phyloP scores from a whole-genome alignment of 75 land plant genomes.

The Sequoia sempervirens region DNA sequence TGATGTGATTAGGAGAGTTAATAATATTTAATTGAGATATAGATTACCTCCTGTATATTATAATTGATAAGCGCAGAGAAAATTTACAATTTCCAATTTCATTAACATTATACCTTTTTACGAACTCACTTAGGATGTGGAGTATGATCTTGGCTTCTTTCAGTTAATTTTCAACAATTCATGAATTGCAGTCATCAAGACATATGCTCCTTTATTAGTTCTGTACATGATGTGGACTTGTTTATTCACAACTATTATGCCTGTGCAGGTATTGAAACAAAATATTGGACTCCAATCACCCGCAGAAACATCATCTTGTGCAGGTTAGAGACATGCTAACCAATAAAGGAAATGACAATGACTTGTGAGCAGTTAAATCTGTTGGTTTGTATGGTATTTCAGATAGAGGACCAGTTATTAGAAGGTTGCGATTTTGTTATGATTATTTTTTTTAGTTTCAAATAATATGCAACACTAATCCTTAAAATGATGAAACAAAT shows the following conservation, averaged over 20 bases:
- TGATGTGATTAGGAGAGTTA: background rate
- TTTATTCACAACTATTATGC: background rate
- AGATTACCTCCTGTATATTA: background rate
- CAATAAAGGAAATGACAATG: background rate
- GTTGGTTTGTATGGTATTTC: constrained; percentile 2
- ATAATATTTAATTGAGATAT: background rate
- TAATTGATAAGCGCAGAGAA: background rate
- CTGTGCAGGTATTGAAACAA: constrained; percentile 9
- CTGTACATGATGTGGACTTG: background rate
- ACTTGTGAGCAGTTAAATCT: background rate
- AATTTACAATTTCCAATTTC: background rate
- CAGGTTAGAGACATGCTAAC: constrained; percentile 25
- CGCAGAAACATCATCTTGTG: too few species aligned
- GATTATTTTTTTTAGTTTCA: background rate
- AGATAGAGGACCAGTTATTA: background rate
- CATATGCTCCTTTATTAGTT: background rate
- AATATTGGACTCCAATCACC: too few species aligned
- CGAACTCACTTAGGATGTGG: background rate
- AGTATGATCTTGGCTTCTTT: background rate
- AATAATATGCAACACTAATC: background rate
- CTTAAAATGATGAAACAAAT: background rate
- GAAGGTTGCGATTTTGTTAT: background rate
- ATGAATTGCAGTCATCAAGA: background rate
- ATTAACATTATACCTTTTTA: background rate
- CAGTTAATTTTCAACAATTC: background rate